A percentile compares a stretch with the other conserved stretches of the same genome.
These are phyloP conservation scores for Plantago ovata DNA, from an alignment of 257 asterid genomes.

Conservation along the genomic window DNA sequence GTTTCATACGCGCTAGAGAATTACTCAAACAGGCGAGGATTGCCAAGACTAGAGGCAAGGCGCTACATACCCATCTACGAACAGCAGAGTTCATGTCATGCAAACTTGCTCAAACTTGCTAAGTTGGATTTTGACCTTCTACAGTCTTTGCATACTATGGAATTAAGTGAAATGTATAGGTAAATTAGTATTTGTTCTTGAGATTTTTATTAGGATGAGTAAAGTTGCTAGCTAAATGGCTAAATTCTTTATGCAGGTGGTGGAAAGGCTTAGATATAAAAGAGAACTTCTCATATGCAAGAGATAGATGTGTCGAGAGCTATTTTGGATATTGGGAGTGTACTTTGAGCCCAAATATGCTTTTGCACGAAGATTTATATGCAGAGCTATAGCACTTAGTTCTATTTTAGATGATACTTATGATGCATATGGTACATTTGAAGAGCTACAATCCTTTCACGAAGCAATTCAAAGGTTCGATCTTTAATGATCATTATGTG, in stretches of 20 bases:
- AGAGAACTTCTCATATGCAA: conserved; percentile 17
- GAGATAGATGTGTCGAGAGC: conserved; percentile 34
- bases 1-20: conserved; percentile 18
- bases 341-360: conserved; percentile 30
- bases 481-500: too few relatives aligned
- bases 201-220: neutral
- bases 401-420: conserved; percentile 27
- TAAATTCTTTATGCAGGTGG: conserved; percentile 28
- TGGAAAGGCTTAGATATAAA: conserved; percentile 31
- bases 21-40: conserved; percentile 25
- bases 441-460: conserved; percentile 27
- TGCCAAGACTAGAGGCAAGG: conserved; percentile 27
- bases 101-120: conserved; percentile 24
- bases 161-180: conserved; percentile 25
- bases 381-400: neutral
- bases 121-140: conserved; percentile 28
- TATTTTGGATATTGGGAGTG: conserved; percentile 32
- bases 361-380: conserved; percentile 19
- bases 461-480: conserved; percentile 31
- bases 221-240: neutral
- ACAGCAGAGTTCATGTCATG: conserved; percentile 11
- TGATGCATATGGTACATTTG: conserved; percentile 30
- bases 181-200: neutral
- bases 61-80: conserved; percentile 26
- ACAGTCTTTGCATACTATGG: conserved; percentile 26